A percentile compares a stretch with the other conserved stretches of the same genome.
phyloP scores from a whole-genome alignment of 768 basidiomycete genomes.

The Tricholoma saponaceum region DNA sequence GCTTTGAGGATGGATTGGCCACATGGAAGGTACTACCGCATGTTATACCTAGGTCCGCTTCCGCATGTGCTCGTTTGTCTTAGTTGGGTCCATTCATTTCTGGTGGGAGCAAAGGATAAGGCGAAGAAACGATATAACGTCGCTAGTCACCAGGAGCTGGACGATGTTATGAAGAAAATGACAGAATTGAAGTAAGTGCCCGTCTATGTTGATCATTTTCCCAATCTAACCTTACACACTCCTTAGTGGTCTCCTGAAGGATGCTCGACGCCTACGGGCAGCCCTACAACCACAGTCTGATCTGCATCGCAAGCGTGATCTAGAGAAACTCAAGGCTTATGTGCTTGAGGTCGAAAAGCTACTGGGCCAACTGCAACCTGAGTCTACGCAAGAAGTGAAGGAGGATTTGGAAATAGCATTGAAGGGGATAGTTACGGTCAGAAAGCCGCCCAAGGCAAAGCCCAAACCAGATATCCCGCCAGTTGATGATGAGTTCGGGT shows the following conservation, averaged over 20 bases:
- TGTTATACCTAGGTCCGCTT: conserved; percentile 33
- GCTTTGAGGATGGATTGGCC: conserved; percentile 25
- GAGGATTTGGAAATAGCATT: conserved; percentile 24
- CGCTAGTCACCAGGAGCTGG: conserved; percentile 31
- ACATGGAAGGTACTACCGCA: conserved; percentile 24
- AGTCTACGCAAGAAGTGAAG: conserved; percentile 14
- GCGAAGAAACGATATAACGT: conserved; percentile 24
- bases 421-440: conserved; percentile 26
- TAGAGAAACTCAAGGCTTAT: not conserved
- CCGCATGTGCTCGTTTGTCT: conserved; percentile 39
- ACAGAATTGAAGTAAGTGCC: conserved; percentile 29
- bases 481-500: conserved; percentile 11
- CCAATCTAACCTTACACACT: not conserved
- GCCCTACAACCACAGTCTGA: not conserved
- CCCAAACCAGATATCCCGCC: conserved; percentile 16
- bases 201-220: not conserved
- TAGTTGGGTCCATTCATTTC: conserved; percentile 24
- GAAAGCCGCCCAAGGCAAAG: conserved; percentile 9
- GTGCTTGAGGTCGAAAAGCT: conserved; percentile 25
- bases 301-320: not conserved
- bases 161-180: conserved; percentile 24
- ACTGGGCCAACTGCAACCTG: conserved; percentile 19
- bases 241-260: not conserved
- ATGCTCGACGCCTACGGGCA: conserved; percentile 18
- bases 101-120: conserved; percentile 24